Evolutionary conservation across 208 protist genomes (phyloP), one percentile per base, ranked within the genome.

Genomic region (Novymonas esmeraldas): DNA sequence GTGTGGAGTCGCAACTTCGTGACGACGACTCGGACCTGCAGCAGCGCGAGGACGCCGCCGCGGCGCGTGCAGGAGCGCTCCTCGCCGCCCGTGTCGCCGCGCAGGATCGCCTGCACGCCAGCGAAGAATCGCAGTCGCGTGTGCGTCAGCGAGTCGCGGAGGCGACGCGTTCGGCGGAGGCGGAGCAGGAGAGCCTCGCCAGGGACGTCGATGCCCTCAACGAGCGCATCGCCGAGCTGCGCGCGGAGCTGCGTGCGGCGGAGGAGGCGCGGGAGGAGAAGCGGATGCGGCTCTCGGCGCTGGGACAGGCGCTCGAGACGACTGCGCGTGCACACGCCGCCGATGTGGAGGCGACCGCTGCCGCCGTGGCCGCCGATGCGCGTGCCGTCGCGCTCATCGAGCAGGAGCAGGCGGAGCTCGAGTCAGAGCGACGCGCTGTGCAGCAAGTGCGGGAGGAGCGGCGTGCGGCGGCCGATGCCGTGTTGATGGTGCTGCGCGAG

Each of bases 201-300:
- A 18, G 34, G 4, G 72, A 82, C 26, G 67, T 70, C 29, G 42
- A 28, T 36, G 39, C 22, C 42, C 50, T 70, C 3, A 52, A 61
- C 29, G 5, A n/a, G 4, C 52, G 38, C 3, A 60, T 70, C 22
- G 44, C 57, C 28, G 54, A 57, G 1, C 44, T 88, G 10, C 62
- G 78, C 34, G 39, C 44, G 31, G 52, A 84, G 50, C 71, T 78
- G 50, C 64, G 56, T 10, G 26, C 31, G 31, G 46, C 82, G 20
- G 82, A 84, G 49, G 62, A 38, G 45, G 57, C 65, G 50, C 69
- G 82, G 3, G 28, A 28, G 0, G 41, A 39, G 5, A 58, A 74
- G 0, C 31, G 51, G 0, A 48, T 50, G 20, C 24, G 48, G 51
- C 50, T 68, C 41, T 51, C 52, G 14, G 46, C 46, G 31, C 59